Evolutionary conservation across 768 basidiomycete species (phyloP).

Genomic region (Russula lepida): DNA sequence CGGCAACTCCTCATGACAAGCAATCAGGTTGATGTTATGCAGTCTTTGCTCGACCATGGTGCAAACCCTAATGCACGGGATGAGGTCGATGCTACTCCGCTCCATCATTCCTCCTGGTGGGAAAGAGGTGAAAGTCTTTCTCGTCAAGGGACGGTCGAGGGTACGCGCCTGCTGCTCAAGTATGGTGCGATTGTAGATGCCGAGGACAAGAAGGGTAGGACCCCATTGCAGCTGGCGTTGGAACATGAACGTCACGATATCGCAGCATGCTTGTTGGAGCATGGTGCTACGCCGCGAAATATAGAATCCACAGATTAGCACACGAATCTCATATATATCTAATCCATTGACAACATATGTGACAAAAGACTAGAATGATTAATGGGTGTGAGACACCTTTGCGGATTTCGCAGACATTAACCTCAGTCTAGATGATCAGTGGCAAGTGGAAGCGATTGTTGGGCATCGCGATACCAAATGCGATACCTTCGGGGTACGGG

Average conservation of each 20-base stretch:
- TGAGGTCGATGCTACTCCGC: not conserved
- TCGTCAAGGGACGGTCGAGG: not conserved
- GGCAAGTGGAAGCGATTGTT: too few species aligned
- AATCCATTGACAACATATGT: too few species aligned
- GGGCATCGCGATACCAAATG: too few species aligned
- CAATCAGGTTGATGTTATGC: not conserved
- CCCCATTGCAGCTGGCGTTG: not conserved
- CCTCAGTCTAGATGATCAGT: too few species aligned
- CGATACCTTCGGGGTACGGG: too few species aligned
- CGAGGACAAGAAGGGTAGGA: not conserved
- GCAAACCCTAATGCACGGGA: not conserved
- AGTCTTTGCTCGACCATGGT: not conserved
- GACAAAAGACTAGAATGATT: too few species aligned
- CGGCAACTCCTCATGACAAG: not conserved
- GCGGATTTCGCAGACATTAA: too few species aligned
- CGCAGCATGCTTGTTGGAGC: not conserved
- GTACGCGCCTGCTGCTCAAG: not conserved
- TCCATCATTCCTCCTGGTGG: not conserved
- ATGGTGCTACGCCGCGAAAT: not conserved
- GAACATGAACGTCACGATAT: not conserved
- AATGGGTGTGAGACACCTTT: too few species aligned
- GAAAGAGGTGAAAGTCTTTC: fast-evolving
- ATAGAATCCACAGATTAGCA: too few species aligned
- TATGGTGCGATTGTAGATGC: not conserved
- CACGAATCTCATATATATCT: too few species aligned